Percentiles rank a stretch among this genome's conserved stretches.
Evolutionary conservation across 139 green algal genomes (phyloP).

Genomic region (Chlorella ohadii): DNA sequence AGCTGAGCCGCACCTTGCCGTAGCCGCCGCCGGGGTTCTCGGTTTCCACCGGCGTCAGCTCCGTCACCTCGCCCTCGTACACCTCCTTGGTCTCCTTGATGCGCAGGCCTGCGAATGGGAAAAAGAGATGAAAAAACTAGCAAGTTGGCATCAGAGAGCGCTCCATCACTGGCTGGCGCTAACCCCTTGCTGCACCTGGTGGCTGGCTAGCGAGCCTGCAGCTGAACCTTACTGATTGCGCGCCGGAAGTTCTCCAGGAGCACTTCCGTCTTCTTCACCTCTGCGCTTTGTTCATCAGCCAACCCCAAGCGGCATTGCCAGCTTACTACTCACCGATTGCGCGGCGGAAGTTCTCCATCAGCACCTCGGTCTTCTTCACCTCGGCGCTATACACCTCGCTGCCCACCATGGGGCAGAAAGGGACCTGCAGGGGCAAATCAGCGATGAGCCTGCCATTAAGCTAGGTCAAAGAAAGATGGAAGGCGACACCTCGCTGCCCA

Average conservation of each 20-base stretch:
- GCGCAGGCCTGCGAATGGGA: slow-evolving; percentile 82
- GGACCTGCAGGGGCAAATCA: slow-evolving; percentile 65
- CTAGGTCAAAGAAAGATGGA: no score
- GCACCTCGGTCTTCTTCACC: slow-evolving; percentile 99
- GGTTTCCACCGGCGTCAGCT: slow-evolving; percentile 96
- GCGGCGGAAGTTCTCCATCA: slow-evolving; percentile 99
- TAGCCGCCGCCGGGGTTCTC: slow-evolving; percentile 76
- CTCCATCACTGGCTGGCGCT: no score
- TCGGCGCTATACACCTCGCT: slow-evolving; percentile 98
- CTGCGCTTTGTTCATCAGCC: slow-evolving; percentile 92
- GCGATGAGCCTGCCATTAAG: no score
- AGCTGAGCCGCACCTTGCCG: slow-evolving; percentile 78
- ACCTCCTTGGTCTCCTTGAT: slow-evolving; percentile 99
- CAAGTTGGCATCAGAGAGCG: no score
- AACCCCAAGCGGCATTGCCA: background rate
- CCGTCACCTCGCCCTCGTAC: slow-evolving; percentile 98
- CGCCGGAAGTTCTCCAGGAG: slow-evolving; percentile 99
- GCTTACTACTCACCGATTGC: slow-evolving; percentile 83
- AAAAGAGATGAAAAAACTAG: no score
- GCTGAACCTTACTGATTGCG: slow-evolving; percentile 89
- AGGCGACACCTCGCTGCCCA: slow-evolving; percentile 93
- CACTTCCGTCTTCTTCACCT: slow-evolving; percentile 99
- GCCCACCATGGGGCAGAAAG: slow-evolving; percentile 99
- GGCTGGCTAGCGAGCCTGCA: no score
- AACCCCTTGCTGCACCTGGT: no score